These are phyloP conservation scores for Ambrosia artemisiifolia DNA, from an alignment of 129 eudicot species.

Conservation along the genomic window DNA sequence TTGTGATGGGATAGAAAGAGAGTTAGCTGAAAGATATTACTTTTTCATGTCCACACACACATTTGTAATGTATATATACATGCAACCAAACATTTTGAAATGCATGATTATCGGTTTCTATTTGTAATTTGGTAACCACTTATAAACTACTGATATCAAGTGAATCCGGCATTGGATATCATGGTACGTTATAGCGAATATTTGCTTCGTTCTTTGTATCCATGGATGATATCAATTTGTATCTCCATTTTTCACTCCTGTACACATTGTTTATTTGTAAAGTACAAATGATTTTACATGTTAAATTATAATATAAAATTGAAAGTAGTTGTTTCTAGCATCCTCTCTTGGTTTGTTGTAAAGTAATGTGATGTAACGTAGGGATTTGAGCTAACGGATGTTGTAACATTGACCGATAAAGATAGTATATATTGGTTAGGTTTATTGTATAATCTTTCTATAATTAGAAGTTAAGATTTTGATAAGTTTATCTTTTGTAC, in stretches of 20 bases:
- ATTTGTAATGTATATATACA: background rate
- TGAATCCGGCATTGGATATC: slow-evolving; percentile 16
- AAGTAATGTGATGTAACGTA: background rate
- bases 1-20: background rate
- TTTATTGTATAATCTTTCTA: too few relatives aligned
- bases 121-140: background rate
- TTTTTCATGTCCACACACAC: background rate
- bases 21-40: slow-evolving; percentile 1
- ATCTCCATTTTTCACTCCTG: too few relatives aligned
- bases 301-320: background rate
- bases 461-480: too few relatives aligned
- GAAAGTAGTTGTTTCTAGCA: background rate
- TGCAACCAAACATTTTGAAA: background rate
- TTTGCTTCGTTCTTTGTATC: background rate
- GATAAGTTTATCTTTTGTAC: too few relatives aligned
- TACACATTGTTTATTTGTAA: too few relatives aligned
- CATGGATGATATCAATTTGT: background rate
- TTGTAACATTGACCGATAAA: background rate
- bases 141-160: background rate
- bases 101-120: background rate
- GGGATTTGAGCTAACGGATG: background rate
- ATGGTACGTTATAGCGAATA: slow-evolving; percentile 22
- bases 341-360: too few relatives aligned
- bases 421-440: too few relatives aligned
- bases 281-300: background rate